phyloP scores from a whole-genome alignment of 441 rosid genomes.

The Erodium texanum region DNA sequence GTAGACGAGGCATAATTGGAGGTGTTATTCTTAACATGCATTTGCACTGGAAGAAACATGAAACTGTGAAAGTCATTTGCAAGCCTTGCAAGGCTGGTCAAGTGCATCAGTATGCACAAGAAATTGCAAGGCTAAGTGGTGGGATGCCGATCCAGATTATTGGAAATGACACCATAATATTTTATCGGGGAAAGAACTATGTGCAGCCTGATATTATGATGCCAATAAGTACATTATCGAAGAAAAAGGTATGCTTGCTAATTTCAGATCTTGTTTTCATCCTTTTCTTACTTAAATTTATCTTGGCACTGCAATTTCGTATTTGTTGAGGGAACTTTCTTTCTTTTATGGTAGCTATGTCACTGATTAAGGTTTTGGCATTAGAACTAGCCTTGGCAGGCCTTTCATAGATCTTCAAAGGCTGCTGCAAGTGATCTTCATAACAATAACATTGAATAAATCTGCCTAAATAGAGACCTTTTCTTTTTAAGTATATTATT shows the following conservation, averaged over 20 bases:
- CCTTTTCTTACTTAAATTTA: too few relatives aligned
- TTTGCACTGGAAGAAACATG: conserved; percentile 86
- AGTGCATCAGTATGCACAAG: conserved; percentile 53
- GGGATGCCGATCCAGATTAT: conserved; percentile 69
- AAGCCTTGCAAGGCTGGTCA: conserved; percentile 76
- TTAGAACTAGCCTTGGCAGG: background rate
- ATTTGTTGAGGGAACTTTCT: background rate
- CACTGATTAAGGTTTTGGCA: background rate
- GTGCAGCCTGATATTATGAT: conserved; percentile 91
- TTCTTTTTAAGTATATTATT: background rate
- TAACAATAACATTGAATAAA: background rate
- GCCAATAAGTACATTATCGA: conserved; percentile 80
- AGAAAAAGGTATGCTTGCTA: conserved; percentile 45
- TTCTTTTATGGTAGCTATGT: background rate
- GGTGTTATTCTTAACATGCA: conserved; percentile 92
- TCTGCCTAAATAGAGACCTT: background rate
- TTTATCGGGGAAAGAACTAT: conserved; percentile 83
- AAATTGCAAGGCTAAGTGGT: conserved; percentile 81
- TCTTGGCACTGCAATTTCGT: background rate
- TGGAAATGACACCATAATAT: conserved; percentile 64
- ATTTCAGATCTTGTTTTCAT: conserved; percentile 1
- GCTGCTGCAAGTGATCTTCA: background rate
- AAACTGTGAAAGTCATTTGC: conserved; percentile 85
- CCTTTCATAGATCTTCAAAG: background rate
- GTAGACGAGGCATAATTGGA: conserved; percentile 77